Percentiles rank a stretch among this genome's conserved stretches.
Evolutionary conservation across 352 stramenopile species (phyloP).

Genomic region (Phytophthora megakarya): DNA sequence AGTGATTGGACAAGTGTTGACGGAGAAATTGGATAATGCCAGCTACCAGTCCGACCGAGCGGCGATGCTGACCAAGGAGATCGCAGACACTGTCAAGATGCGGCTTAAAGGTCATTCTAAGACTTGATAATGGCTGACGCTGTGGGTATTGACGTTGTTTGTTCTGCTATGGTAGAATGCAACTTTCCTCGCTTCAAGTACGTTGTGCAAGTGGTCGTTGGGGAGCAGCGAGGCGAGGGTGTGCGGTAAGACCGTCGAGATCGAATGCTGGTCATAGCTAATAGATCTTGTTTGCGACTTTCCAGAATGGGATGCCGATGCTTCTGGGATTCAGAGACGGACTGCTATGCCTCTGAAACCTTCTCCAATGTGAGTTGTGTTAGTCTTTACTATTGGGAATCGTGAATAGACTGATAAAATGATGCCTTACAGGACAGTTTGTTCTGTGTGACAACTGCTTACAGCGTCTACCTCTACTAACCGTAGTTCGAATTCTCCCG

Average conservation of each 20-base stretch:
- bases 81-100: slow-evolving; percentile 85
- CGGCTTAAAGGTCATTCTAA: slow-evolving; percentile 68
- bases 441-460: slow-evolving; percentile 90
- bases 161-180: slow-evolving; percentile 29
- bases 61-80: slow-evolving; percentile 82
- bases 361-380: slow-evolving; percentile 74
- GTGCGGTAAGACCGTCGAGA: slow-evolving; percentile 75
- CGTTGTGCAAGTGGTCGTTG: slow-evolving; percentile 91
- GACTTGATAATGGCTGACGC: not conserved
- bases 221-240: slow-evolving; percentile 88
- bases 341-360: slow-evolving; percentile 90
- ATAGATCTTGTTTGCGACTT: no score
- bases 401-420: not conserved
- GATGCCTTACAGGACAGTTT: slow-evolving; percentile 71
- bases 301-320: slow-evolving; percentile 88
- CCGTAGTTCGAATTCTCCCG: not conserved
- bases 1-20: slow-evolving; percentile 64
- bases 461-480: slow-evolving; percentile 90
- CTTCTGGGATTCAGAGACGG: slow-evolving; percentile 91
- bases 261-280: no score
- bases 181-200: slow-evolving; percentile 91
- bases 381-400: not conserved
- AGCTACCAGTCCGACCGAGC: slow-evolving; percentile 79
- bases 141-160: not conserved
- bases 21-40: slow-evolving; percentile 67